phyloP scores from a whole-genome alignment of 2,329 filamentous ascomycete genomes.

The Scleromitrula shiraiana region DNA sequence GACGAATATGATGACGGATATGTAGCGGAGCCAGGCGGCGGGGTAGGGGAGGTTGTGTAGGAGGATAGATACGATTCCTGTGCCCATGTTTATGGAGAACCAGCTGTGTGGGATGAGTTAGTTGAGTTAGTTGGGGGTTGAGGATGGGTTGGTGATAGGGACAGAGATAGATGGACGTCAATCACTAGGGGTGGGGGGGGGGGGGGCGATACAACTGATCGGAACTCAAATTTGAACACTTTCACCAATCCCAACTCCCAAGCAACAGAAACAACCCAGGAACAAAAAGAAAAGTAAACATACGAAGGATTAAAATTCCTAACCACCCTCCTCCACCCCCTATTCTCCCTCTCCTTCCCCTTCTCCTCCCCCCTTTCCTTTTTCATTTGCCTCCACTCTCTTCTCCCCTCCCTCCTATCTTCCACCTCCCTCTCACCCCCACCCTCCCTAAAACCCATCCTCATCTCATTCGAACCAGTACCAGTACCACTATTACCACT shows the following conservation, averaged over 20 bases:
- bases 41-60: slow-evolving; percentile 56
- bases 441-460: no score
- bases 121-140: not conserved
- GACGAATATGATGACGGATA: slow-evolving; percentile 52
- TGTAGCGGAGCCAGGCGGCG: slow-evolving; percentile 46
- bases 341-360: not conserved
- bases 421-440: no score
- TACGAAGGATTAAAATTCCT: slow-evolving; percentile 49
- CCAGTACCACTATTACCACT: no score
- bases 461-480: no score
- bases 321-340: slow-evolving; percentile 32
- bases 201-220: not conserved
- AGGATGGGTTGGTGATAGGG: not conserved
- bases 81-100: slow-evolving; percentile 59
- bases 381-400: no score
- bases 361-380: no score
- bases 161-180: no score
- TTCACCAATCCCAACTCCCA: not conserved
- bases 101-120: slow-evolving; percentile 34
- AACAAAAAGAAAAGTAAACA: slow-evolving; percentile 20
- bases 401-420: no score
- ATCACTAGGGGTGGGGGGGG: not conserved
- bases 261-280: not conserved
- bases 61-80: slow-evolving; percentile 57
- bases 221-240: not conserved